phyloP scores from a whole-genome alignment of 2,329 filamentous ascomycete species.

The Pleochaeta shiraiana region DNA sequence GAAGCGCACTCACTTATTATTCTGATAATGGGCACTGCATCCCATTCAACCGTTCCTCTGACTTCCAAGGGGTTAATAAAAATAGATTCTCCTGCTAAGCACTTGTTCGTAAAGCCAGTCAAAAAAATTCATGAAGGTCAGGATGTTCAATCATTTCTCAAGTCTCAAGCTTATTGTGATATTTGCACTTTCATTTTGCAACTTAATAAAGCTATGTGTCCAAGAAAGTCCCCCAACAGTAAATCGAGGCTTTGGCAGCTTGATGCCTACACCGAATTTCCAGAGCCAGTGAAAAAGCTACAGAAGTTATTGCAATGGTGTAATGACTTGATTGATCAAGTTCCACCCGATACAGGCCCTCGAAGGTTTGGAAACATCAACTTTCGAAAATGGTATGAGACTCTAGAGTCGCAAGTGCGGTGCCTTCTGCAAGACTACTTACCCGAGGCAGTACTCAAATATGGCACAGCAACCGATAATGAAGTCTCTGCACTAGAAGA shows the following conservation, averaged over 20 bases:
- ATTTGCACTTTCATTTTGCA: constrained; percentile 76
- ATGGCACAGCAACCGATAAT: constrained; percentile 8
- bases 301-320: constrained; percentile 43
- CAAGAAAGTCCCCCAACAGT: constrained; percentile 27
- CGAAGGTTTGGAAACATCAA: constrained; percentile 81
- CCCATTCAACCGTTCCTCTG: not conserved
- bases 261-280: constrained; percentile 22
- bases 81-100: constrained; percentile 26
- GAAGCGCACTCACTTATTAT: no score
- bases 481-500: constrained; percentile 36
- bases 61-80: constrained; percentile 7
- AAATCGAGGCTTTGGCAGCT: constrained; percentile 30
- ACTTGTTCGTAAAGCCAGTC: constrained; percentile 40
- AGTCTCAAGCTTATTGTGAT: constrained; percentile 64
- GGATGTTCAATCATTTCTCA: constrained; percentile 64
- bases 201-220: constrained; percentile 72
- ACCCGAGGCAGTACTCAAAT: constrained; percentile 22
- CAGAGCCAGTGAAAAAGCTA: constrained; percentile 33
- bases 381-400: constrained; percentile 63
- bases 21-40: not conserved
- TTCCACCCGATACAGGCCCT: constrained; percentile 67
- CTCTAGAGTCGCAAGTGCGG: constrained; percentile 38
- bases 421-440: constrained; percentile 35
- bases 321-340: constrained; percentile 47
- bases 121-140: constrained; percentile 73